Percentiles rank a stretch among this genome's conserved stretches.
These are phyloP conservation scores for Pachyrhizus erosus DNA, from an alignment of 306 rosid species.

Conservation along the genomic window DNA sequence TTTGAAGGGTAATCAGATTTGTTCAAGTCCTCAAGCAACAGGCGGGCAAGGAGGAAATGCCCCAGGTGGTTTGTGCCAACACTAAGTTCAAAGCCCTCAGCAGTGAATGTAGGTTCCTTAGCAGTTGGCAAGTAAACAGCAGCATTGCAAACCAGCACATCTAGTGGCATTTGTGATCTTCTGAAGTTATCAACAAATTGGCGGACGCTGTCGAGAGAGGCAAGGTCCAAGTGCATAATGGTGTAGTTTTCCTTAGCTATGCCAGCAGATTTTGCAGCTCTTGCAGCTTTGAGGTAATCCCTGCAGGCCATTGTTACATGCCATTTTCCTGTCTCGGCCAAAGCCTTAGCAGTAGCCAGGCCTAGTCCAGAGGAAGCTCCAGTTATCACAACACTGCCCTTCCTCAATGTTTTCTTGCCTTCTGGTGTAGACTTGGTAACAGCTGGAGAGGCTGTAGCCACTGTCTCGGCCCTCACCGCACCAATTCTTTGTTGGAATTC, in stretches of 20 bases:
- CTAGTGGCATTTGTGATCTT: conserved; percentile 72
- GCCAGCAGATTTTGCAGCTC: conserved; percentile 95
- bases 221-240: conserved; percentile 94
- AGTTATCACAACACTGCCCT: conserved; percentile 86
- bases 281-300: conserved; percentile 95
- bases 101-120: conserved; percentile 88
- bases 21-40: conserved; percentile 76
- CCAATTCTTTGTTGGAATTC: conserved; percentile 56
- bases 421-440: conserved; percentile 63
- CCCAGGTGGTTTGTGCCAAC: conserved; percentile 98
- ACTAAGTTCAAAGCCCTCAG: conserved; percentile 95
- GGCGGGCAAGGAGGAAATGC: conserved; percentile 90
- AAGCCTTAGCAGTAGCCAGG: conserved; percentile 92
- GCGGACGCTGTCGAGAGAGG: conserved; percentile 91
- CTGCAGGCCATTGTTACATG: conserved; percentile 98
- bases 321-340: conserved; percentile 98
- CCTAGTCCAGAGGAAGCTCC: conserved; percentile 99
- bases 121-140: conserved; percentile 96
- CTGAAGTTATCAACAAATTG: conserved; percentile 86
- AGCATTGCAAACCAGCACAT: conserved; percentile 93
- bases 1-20: conserved; percentile 90
- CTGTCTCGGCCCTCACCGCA: conserved; percentile 73
- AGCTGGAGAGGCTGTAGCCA: conserved; percentile 69
- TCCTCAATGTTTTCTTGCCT: conserved; percentile 90
- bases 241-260: conserved; percentile 79